A percentile compares a stretch with the other conserved stretches of the same genome.
Conservation (phyloP, 2,329 filamentous ascomycete genomes). For the Botrytis aclada region DNA sequence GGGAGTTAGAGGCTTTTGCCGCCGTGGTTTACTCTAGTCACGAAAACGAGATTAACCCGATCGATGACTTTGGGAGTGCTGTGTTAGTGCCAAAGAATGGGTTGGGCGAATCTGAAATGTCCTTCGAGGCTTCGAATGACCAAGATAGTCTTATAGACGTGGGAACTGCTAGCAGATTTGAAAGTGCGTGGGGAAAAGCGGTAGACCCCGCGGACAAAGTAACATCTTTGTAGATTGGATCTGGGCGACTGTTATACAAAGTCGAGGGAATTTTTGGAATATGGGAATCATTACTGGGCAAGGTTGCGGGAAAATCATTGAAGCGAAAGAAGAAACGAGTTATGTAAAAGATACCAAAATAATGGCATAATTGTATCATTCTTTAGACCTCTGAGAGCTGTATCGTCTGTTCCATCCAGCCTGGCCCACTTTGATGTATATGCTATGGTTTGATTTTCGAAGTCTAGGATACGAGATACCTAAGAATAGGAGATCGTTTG, state of each 20-base stretch:
- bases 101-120: constrained; percentile 23
- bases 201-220: constrained; percentile 40
- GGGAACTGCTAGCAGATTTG: constrained; percentile 52
- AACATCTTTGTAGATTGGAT: constrained; percentile 21
- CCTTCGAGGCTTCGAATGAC: constrained; percentile 23
- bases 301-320: background rate
- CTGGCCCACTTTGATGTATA: background rate
- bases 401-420: background rate
- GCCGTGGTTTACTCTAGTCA: constrained; percentile 87
- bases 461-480: background rate
- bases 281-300: constrained; percentile 7
- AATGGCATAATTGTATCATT: constrained; percentile 18
- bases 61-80: constrained; percentile 26
- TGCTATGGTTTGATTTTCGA: background rate
- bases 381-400: background rate
- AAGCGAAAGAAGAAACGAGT: constrained; percentile 10
- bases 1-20: constrained; percentile 77
- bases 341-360: constrained; percentile 21
- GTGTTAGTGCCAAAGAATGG: constrained; percentile 25
- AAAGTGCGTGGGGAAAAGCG: constrained; percentile 69
- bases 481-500: background rate
- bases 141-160: constrained; percentile 55
- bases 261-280: constrained; percentile 4
- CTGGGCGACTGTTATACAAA: constrained; percentile 3
- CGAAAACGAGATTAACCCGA: constrained; percentile 60